These are phyloP conservation scores for Nannochloris sp. DNA, from an alignment of 139 green algal genomes.

Conservation along the genomic window DNA sequence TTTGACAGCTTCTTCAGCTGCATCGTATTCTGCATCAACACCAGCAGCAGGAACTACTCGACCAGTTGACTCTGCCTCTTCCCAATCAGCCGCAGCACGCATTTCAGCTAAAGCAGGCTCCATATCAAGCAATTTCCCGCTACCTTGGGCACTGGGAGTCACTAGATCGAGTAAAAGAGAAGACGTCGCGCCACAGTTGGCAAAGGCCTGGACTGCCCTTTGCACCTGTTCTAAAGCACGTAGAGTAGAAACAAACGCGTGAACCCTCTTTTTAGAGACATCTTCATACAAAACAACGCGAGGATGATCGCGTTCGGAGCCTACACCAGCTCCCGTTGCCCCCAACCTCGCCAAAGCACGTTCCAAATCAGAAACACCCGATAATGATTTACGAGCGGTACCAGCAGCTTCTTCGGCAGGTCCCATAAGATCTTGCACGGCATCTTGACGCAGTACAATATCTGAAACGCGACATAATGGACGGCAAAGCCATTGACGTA, in stretches of 20 bases:
- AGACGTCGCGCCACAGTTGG: neutral
- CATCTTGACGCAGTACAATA: conserved; percentile 73
- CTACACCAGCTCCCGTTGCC: conserved; percentile 29
- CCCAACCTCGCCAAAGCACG: conserved; percentile 69
- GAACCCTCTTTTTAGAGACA: conserved; percentile 42
- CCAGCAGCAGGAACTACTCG: conserved; percentile 65
- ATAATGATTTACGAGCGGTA: conserved; percentile 30
- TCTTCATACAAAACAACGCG: conserved; percentile 97
- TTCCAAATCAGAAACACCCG: conserved; percentile 80
- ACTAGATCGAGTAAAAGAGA: conserved; percentile 13
- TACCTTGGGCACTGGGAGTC: neutral
- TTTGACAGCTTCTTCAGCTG: conserved; percentile 33
- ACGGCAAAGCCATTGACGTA: conserved; percentile 82
- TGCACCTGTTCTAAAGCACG: conserved; percentile 44
- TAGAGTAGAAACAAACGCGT: conserved; percentile 54
- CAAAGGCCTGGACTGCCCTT: conserved; percentile 26
- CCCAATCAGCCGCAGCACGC: conserved; percentile 71
- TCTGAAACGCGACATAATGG: conserved; percentile 58
- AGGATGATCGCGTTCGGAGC: conserved; percentile 46
- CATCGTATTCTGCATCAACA: conserved; percentile 68
- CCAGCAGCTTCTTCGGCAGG: conserved; percentile 38
- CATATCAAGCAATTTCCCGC: conserved; percentile 29
- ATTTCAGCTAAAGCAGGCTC: conserved; percentile 44
- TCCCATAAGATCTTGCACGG: conserved; percentile 54
- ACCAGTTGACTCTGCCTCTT: conserved; percentile 57